Conservation (phyloP, 495 filamentous ascomycete genomes). For the Hyaloscypha hepaticicola region DNA sequence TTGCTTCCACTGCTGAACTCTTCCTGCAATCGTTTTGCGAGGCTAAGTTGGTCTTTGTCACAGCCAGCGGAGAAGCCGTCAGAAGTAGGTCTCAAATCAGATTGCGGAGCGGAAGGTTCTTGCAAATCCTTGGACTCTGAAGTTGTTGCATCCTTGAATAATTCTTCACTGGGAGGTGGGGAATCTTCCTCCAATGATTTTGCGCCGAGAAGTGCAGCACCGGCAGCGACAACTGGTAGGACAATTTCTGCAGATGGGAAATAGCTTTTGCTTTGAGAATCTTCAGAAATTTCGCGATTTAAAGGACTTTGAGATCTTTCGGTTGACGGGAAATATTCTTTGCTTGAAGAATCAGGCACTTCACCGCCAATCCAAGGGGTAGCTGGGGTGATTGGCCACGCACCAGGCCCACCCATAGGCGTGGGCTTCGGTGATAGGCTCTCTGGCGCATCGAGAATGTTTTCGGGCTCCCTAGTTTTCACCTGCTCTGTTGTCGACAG, state of each 20-base stretch:
- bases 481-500: not conserved
- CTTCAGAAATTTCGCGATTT: not conserved
- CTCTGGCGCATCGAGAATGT: not conserved
- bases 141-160: not conserved
- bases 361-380: conserved; percentile 13
- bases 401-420: conserved; percentile 33
- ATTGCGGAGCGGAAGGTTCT: not conserved
- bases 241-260: not conserved
- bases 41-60: conserved; percentile 24
- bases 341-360: conserved; percentile 5
- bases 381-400: conserved; percentile 17
- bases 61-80: conserved; percentile 28
- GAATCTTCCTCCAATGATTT: not conserved
- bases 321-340: conserved; percentile 20
- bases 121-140: not conserved
- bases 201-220: conserved; percentile 8
- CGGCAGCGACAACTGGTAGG: conserved; percentile 7
- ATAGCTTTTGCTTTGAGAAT: not conserved
- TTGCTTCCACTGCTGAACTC: conserved; percentile 37
- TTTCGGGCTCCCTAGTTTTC: not conserved
- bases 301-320: not conserved
- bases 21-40: conserved; percentile 33
- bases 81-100: conserved; percentile 3
- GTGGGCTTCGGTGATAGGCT: conserved; percentile 14
- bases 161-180: not conserved